Evolutionary conservation across 1,284 basidiomycete genomes (phyloP), one percentile per base, ranked within the genome.

Genomic region (Phellopilus nigrolimitatus): DNA sequence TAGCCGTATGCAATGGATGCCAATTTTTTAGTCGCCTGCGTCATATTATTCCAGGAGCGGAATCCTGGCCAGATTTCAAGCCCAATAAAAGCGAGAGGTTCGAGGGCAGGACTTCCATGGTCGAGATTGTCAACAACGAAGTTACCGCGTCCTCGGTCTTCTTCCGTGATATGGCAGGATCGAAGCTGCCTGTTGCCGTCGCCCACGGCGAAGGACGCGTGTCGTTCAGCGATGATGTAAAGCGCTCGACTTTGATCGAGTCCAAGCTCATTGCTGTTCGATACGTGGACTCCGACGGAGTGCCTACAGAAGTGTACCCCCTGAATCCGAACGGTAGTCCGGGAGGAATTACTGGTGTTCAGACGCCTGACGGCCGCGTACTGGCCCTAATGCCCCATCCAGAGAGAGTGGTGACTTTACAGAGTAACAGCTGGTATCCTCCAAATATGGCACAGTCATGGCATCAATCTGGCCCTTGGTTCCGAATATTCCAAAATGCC

Each of bases 1-100:
- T 99, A 19, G 97, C 88, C 19, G 93, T 99, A 24, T 99, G 97
- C 74, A 99, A 99, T 65, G 95, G 95, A 4, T 99, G 95, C 68
- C 95, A 99, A 70, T 92, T 98, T 78, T 81, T 99, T 62, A 87
- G 86, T 60, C 86, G 92, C 61, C 78, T 99, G 49, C 80, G 79
- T 52, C 84, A 87, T 50, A 84, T 98, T 57, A 87, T 98, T 56
- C 92, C 93, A 2, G 95, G 94, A 25, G 84, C 91, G 28, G 72
- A 80, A 54, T 63, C 74, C 53, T 99, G 95, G 95, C 97, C 95
- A 0, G 75, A 80, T 55, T 95, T 97, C 79, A 95, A 95, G 73
- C 73, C 79, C 30, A 99, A 99, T 68, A 73, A 78, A 55, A 89
- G 87, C 55, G 93, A 88, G 59, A 79, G 95, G 45, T 99, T 97